Percentiles rank a stretch among this genome's conserved stretches.
These are phyloP conservation scores for Camelina neglecta DNA, from an alignment of 345 rosid genomes.

Conservation along the genomic window DNA sequence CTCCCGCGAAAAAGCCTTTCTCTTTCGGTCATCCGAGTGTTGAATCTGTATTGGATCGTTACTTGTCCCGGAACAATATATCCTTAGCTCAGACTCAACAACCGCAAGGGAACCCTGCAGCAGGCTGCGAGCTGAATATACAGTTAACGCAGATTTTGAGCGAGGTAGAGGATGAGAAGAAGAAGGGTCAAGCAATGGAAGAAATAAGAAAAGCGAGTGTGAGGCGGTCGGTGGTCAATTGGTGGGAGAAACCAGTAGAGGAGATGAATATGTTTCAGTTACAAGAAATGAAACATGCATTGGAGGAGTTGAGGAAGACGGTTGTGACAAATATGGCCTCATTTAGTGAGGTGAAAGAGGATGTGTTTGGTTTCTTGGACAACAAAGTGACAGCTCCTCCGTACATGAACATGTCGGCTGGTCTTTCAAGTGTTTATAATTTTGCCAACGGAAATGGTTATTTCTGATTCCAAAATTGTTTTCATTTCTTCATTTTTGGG, in stretches of 20 bases:
- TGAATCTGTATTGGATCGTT: constrained; percentile 27
- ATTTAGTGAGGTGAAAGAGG: constrained; percentile 18
- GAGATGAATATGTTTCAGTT: constrained; percentile 33
- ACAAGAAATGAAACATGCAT: constrained; percentile 34
- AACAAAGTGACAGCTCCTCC: constrained; percentile 22
- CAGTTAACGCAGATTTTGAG: constrained; percentile 16
- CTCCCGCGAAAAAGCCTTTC: constrained; percentile 39
- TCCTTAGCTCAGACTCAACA: constrained; percentile 6
- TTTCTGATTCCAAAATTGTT: constrained; percentile 16
- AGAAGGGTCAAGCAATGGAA: constrained; percentile 23
- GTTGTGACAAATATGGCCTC: constrained; percentile 11
- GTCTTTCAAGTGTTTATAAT: background rate
- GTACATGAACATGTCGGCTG: constrained; percentile 23
- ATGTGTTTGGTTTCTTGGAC: constrained; percentile 32
- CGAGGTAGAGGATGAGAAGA: constrained; percentile 34
- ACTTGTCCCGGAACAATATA: constrained; percentile 1
- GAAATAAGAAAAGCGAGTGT: constrained; percentile 26
- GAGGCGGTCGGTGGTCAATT: background rate
- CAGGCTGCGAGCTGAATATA: constrained; percentile 21
- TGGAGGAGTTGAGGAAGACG: constrained; percentile 30
- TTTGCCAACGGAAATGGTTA: constrained; percentile 27
- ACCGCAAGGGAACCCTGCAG: background rate
- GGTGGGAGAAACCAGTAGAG: constrained; percentile 40
- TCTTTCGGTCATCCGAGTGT: constrained; percentile 39
- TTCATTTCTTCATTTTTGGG: background rate